A percentile compares a stretch with the other conserved stretches of the same genome.
phyloP scores from a whole-genome alignment of 768 basidiomycete species.

The Amanita rimosa region DNA sequence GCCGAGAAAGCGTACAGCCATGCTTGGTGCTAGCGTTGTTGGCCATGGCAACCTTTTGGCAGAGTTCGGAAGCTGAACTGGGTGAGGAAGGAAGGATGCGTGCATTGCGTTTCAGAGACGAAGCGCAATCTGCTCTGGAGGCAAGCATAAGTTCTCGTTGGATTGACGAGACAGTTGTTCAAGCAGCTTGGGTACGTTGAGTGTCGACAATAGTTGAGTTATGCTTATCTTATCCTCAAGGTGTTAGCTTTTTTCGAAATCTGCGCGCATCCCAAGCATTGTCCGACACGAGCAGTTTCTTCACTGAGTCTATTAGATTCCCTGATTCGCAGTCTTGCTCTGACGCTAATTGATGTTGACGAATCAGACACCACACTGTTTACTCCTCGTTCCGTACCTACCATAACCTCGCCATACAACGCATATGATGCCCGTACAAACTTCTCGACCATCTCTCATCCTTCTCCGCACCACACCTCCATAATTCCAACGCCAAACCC shows the following conservation, averaged over 20 bases:
- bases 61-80: constrained; percentile 50
- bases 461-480: constrained; percentile 5
- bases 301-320: constrained; percentile 54
- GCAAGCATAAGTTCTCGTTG: constrained; percentile 60
- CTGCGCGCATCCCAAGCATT: constrained; percentile 55
- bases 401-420: constrained; percentile 11
- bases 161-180: constrained; percentile 64
- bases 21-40: constrained; percentile 51
- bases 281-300: constrained; percentile 40
- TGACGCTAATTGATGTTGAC: constrained; percentile 48
- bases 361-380: constrained; percentile 43
- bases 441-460: not conserved
- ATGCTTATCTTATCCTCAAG: constrained; percentile 19
- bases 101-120: constrained; percentile 50
- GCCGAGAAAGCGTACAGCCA: constrained; percentile 52
- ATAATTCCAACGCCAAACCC: constrained; percentile 9
- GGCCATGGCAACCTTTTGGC: constrained; percentile 56
- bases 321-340: constrained; percentile 48
- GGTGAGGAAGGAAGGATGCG: constrained; percentile 40
- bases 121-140: constrained; percentile 61
- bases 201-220: not conserved
- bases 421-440: constrained; percentile 11
- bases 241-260: constrained; percentile 64
- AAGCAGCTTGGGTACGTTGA: constrained; percentile 60
- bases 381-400: constrained; percentile 33